Evolutionary conservation across 768 basidiomycete species (phyloP).

Genomic region (Solioccasus polychromus): DNA sequence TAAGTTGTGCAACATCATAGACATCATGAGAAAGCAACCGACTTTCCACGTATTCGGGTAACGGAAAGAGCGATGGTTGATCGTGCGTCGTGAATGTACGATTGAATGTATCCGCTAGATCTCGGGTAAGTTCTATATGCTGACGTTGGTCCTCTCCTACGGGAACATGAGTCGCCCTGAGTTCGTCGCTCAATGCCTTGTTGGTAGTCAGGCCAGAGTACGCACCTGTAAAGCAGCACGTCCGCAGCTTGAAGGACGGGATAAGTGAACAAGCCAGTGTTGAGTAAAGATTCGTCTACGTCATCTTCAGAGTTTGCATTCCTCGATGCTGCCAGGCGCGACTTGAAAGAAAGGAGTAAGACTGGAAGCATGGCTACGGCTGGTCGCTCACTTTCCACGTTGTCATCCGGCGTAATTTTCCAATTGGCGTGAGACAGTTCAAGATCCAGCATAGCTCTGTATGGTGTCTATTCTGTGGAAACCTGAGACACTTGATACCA

Average conservation of each 20-base stretch:
- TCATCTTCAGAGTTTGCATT: slow-evolving; percentile 75
- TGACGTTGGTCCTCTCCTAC: slow-evolving; percentile 97
- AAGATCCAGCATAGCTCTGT: slow-evolving; percentile 89
- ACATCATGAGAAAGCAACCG: slow-evolving; percentile 25
- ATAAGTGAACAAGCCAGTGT: slow-evolving; percentile 86
- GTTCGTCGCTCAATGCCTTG: background rate
- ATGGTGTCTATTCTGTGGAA: slow-evolving; percentile 71
- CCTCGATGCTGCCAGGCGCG: slow-evolving; percentile 68
- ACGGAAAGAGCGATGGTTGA: slow-evolving; percentile 55
- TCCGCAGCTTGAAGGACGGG: slow-evolving; percentile 94
- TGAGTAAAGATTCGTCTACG: slow-evolving; percentile 77
- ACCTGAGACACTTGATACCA: background rate
- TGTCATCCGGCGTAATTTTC: slow-evolving; percentile 86
- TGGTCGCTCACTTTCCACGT: slow-evolving; percentile 80
- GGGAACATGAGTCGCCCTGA: slow-evolving; percentile 87
- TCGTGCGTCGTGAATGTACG: slow-evolving; percentile 48
- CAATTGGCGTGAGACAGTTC: slow-evolving; percentile 79
- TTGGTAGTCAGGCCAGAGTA: background rate
- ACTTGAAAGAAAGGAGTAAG: slow-evolving; percentile 39
- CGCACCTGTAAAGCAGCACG: slow-evolving; percentile 79
- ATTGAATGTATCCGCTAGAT: slow-evolving; percentile 84
- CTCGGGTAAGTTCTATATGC: slow-evolving; percentile 86
- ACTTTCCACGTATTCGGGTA: slow-evolving; percentile 77
- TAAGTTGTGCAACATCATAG: background rate
- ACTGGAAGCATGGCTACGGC: background rate